Base-by-base conservation (phyloP, 129 eudicot genomes). In the Chrysanthemum seticuspe region DNA sequence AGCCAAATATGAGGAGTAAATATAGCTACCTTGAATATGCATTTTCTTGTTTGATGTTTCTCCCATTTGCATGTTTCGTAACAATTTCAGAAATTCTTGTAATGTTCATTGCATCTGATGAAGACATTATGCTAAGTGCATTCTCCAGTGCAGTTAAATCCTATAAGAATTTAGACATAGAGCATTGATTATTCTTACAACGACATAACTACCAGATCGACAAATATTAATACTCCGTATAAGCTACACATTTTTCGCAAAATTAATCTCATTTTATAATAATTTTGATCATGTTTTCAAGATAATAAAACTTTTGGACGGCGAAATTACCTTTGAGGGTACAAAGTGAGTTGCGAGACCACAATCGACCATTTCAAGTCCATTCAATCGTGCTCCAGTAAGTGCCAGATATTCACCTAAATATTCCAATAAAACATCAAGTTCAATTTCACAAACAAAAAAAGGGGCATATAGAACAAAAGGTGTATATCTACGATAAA, bases 281-380 rank as follows among this genome's bases (percentile, higher is more conserved):
- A 2, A 18, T 10, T 61, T 14, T 56, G n/a, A 0, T 58, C 19
- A 13, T 29, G 4, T 40, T 14, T 23, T 72, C 14, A 13, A 73
- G 49, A 14, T 13, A 72, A 6, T 13, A 13, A 14, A 53, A 10
- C 16, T 44, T 2, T 2, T 13, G 15, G 13, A 70, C 4, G 2
- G 40, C 7, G 3, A 0, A 79, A 40, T 54, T 69, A 87, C 91
- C 86, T 83, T 74, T 15, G 91, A 87, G 15, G 6, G 78, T 40
- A 83, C 84, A 69, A 75, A 83, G 67, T 87, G 88, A 57, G 91
- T 83, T 21, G 86, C 91, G 2, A 87, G 85, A 56, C 91, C 88
- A 73, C 86, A 81, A 1, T 79, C 78, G 57, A 86, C 74, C 91
- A 86, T 62, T 56, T 81, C 86, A 25, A 16, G 44, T 19, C 88